These are phyloP conservation scores for Litchi chinensis DNA, from an alignment of 345 rosid genomes.

Conservation along the genomic window DNA sequence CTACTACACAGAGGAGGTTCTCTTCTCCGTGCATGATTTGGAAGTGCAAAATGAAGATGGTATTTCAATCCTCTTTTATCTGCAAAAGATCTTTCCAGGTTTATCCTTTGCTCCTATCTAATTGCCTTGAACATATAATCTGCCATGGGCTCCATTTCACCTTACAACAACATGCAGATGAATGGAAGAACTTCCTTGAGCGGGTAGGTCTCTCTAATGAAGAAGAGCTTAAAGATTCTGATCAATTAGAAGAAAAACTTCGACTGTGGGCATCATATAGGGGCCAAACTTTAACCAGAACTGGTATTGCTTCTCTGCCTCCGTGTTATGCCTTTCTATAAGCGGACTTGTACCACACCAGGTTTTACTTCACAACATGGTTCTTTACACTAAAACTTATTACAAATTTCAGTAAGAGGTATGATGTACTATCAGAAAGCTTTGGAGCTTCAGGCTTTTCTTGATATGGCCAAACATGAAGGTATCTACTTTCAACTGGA, in stretches of 20 bases:
- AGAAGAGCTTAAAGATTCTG: conserved; percentile 66
- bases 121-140: not conserved
- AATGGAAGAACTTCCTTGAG: conserved; percentile 94
- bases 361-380: not conserved
- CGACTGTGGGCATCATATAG: conserved; percentile 97
- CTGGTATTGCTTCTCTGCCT: conserved; percentile 53
- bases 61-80: conserved; percentile 88
- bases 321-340: not conserved
- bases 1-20: conserved; percentile 89
- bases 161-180: conserved; percentile 58
- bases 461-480: conserved; percentile 98
- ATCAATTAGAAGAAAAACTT: conserved; percentile 72
- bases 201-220: conserved; percentile 59
- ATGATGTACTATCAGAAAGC: conserved; percentile 99
- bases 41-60: conserved; percentile 94
- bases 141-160: not conserved
- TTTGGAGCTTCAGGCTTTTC: conserved; percentile 98
- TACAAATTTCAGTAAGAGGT: conserved; percentile 76
- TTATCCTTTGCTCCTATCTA: conserved; percentile 13
- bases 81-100: conserved; percentile 99
- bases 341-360: not conserved
- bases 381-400: conserved; percentile 10
- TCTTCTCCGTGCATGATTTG: conserved; percentile 75
- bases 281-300: conserved; percentile 98
- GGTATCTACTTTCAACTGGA: conserved; percentile 44